Conservation (phyloP, 441 rosid genomes). For the Gossypium davidsonii region DNA sequence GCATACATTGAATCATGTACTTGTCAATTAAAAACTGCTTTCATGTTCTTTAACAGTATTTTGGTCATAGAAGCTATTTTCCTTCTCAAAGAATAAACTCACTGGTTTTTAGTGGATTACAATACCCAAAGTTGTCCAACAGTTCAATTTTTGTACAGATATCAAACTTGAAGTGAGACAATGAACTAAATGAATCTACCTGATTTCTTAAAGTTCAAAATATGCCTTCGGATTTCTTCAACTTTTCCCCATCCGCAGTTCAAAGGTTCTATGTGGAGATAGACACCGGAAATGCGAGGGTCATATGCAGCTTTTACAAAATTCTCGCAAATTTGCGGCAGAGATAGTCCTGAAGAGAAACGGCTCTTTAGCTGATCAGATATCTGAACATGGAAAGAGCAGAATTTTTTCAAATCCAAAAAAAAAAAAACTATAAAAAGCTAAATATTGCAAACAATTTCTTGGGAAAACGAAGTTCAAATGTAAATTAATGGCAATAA, state of each 20-base stretch:
- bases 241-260: slow-evolving; percentile 94
- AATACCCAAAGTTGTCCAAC: background rate
- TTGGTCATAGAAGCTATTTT: background rate
- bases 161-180: background rate
- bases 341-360: slow-evolving; percentile 73
- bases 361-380: slow-evolving; percentile 91
- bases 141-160: background rate
- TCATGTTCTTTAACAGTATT: background rate
- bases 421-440: background rate
- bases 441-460: background rate
- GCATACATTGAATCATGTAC: background rate
- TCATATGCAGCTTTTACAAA: slow-evolving; percentile 82
- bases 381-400: slow-evolving; percentile 49
- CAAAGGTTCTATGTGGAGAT: slow-evolving; percentile 81
- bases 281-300: slow-evolving; percentile 82
- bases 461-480: background rate
- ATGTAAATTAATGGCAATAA: background rate
- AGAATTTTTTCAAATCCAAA: slow-evolving; percentile 6
- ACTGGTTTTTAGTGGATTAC: background rate
- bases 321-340: slow-evolving; percentile 89
- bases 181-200: slow-evolving; percentile 30
- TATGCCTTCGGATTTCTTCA: slow-evolving; percentile 81
- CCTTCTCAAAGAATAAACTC: background rate
- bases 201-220: slow-evolving; percentile 81
- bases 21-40: background rate